Conservation (phyloP, 164 flowering plant species). For the Cinnamomum chago region DNA sequence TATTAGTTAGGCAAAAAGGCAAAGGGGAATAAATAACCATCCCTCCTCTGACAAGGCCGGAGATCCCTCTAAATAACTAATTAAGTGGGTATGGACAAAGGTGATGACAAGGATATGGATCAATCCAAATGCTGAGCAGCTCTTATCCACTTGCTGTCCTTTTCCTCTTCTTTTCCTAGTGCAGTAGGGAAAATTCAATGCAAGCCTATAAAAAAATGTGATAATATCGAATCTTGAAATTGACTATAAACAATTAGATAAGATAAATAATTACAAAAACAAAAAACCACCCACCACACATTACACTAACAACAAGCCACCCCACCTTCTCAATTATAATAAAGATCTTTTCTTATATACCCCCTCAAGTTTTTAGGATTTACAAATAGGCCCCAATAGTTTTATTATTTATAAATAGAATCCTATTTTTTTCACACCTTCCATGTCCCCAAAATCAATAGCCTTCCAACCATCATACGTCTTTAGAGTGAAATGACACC, state of each 20-base stretch:
- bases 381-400: too few relatives aligned
- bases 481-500: too few relatives aligned
- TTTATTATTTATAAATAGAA: too few relatives aligned
- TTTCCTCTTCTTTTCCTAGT: background rate
- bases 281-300: background rate
- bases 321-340: background rate
- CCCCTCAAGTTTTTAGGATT: too few relatives aligned
- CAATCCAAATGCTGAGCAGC: background rate
- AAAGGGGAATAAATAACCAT: too few relatives aligned
- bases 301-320: background rate
- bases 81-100: background rate
- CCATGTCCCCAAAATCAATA: too few relatives aligned
- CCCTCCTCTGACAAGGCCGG: too few relatives aligned
- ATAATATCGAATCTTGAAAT: background rate
- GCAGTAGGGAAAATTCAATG: background rate
- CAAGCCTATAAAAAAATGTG: background rate
- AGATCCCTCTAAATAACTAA: slow-evolving; percentile 9
- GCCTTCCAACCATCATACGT: too few relatives aligned
- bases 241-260: background rate
- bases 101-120: background rate
- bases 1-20: too few relatives aligned
- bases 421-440: too few relatives aligned
- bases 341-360: too few relatives aligned
- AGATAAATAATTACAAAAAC: background rate
- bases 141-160: background rate